Base-by-base conservation (phyloP, 768 basidiomycete genomes). In the Hortiboletus campestris region DNA sequence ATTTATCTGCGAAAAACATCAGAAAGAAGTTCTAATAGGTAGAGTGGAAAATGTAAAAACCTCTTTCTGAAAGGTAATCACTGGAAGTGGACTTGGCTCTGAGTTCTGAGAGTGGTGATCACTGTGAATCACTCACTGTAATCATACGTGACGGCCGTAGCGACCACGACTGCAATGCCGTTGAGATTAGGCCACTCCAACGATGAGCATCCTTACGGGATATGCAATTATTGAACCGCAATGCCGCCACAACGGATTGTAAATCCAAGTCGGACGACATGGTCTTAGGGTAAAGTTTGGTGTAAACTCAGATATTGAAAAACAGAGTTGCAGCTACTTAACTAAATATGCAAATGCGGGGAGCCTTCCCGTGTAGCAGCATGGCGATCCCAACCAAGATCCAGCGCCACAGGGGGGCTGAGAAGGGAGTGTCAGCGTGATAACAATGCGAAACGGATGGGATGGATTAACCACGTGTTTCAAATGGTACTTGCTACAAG, bases 31-130 rank as follows among this genome's bases (percentile, higher is more conserved):
- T 35, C n/a, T n/a, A 16, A 7, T 17, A 17, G 22, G 29, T 8
- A 12, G 38, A 19, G 34, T 12, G 1, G 17, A 34, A 20, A 12
- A 46, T 11, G 28, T 4, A 40, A 29, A 16, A 29, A 67, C 58
- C 65, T 67, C 65, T 12, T 45, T 49, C 3, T 56, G n/a, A 38
- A 67, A 49, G 0, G 58, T 49, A 14, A 67, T 32, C 25, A 57
- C 66, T 67, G 39, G 46, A 7, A 17, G 28, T 10, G 48, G 16
- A 19, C 2, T 11, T 41, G n/a, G 35, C 7, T n/a, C 31, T 25
- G 4, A 31, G 25, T 38, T 43, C 1, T 6, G 28, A 58, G 17
- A 8, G 14, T n/a, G 14, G 2, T 3, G 32, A 40, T 38, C 3
- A 32, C 34, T n/a, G 12, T 17, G 28, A 9, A 31, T 16, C 9